Conservation (phyloP, 169 alveolate genomes). For the Babesia caballi region DNA sequence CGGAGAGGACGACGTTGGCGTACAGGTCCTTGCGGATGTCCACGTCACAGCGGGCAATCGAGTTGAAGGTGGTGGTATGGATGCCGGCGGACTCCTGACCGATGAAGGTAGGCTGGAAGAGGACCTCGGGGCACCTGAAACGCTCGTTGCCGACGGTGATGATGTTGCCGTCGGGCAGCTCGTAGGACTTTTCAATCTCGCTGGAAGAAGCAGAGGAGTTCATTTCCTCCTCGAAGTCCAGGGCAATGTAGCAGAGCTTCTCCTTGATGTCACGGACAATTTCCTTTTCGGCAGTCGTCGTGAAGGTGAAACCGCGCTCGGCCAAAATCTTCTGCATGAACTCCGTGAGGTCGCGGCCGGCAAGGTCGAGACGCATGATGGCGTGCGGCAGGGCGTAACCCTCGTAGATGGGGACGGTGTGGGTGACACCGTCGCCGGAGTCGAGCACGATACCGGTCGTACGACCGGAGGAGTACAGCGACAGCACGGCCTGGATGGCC, state of each 20-base stretch:
- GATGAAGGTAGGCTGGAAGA: constrained; percentile 92
- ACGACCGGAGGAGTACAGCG: constrained; percentile 98
- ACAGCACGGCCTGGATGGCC: constrained; percentile 96
- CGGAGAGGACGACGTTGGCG: constrained; percentile 94
- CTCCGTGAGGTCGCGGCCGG: constrained; percentile 97
- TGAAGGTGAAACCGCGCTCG: constrained; percentile 94
- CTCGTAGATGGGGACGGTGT: constrained; percentile 98
- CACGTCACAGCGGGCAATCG: constrained; percentile 95
- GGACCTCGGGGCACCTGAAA: constrained; percentile 97
- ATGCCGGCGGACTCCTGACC: constrained; percentile 95
- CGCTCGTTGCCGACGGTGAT: constrained; percentile 94
- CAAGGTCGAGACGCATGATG: constrained; percentile 92
- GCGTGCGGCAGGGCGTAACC: constrained; percentile 99
- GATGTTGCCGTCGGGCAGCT: constrained; percentile 97
- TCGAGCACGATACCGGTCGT: constrained; percentile 99
- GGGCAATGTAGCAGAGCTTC: constrained; percentile 93
- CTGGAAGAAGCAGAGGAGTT: constrained; percentile 87
- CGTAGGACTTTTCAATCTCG: constrained; percentile 92
- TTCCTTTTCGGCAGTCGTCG: constrained; percentile 96
- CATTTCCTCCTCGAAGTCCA: constrained; percentile 94
- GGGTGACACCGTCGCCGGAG: constrained; percentile 98
- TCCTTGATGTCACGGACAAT: constrained; percentile 98
- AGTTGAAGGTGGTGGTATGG: constrained; percentile 92
- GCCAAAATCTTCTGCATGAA: constrained; percentile 91
- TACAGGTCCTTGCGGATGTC: constrained; percentile 94